A percentile compares a stretch with the other conserved stretches of the same genome.
Evolutionary conservation across 1,139 yeast genomes (phyloP).

Genomic region (Diutina sp.): DNA sequence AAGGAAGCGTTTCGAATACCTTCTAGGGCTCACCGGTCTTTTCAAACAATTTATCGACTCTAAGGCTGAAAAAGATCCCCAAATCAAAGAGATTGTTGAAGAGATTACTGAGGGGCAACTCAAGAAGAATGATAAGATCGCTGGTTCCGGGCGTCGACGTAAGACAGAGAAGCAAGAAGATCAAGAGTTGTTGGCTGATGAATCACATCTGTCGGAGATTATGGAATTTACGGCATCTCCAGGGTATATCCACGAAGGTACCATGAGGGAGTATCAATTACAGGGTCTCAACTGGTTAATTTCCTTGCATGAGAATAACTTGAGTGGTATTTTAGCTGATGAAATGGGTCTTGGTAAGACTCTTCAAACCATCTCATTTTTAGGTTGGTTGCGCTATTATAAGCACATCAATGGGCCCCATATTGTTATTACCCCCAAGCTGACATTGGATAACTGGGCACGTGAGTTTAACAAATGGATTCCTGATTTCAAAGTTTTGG

Average conservation of each 20-base stretch:
- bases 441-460: slow-evolving; percentile 91
- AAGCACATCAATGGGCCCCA: slow-evolving; percentile 82
- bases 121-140: background rate
- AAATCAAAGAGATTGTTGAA: slow-evolving; percentile 6
- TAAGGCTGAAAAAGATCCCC: slow-evolving; percentile 7
- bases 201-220: slow-evolving; percentile 41
- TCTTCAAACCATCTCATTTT: slow-evolving; percentile 41
- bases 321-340: slow-evolving; percentile 35
- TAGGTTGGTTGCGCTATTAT: slow-evolving; percentile 75
- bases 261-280: slow-evolving; percentile 61
- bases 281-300: slow-evolving; percentile 38
- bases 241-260: slow-evolving; percentile 47
- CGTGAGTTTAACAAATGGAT: slow-evolving; percentile 93
- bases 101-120: background rate
- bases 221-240: slow-evolving; percentile 66
- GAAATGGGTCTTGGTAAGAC: slow-evolving; percentile 41
- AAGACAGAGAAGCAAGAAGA: slow-evolving; percentile 89
- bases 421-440: slow-evolving; percentile 85
- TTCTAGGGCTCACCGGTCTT: slow-evolving; percentile 8
- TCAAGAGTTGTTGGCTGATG: slow-evolving; percentile 72
- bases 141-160: slow-evolving; percentile 24
- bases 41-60: slow-evolving; percentile 9
- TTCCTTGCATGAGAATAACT: slow-evolving; percentile 28
- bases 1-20: slow-evolving; percentile 41
- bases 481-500: slow-evolving; percentile 82